Evolutionary conservation across 768 basidiomycete species (phyloP).

Genomic region (Serendipita indica): DNA sequence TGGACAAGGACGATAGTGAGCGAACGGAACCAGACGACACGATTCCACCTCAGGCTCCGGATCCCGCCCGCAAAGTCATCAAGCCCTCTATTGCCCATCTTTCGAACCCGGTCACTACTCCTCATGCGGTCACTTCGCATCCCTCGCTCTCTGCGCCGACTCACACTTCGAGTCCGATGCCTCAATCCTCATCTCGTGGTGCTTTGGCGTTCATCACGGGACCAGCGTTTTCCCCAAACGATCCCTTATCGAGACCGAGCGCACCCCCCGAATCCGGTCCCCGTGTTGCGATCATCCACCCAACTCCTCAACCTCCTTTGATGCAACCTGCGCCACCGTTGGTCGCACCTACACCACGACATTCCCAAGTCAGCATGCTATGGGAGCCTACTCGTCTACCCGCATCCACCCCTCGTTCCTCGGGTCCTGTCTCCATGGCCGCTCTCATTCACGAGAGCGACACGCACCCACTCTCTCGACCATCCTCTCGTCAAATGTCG

Average conservation of each 20-base stretch:
- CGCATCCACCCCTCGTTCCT: neutral
- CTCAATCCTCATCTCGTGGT: neutral
- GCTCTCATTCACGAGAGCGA: neutral
- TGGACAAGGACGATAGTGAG: neutral
- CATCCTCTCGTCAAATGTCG: neutral
- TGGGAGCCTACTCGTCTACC: neutral
- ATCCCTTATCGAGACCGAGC: too few relatives aligned
- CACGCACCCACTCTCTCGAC: neutral
- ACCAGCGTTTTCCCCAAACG: neutral
- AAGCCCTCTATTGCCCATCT: neutral
- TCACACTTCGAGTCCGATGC: neutral
- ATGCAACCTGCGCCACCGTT: neutral
- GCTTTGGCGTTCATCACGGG: neutral
- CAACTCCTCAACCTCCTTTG: neutral
- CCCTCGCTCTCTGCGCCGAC: neutral
- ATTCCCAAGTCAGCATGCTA: neutral
- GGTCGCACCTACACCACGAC: neutral
- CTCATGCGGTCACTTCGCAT: neutral
- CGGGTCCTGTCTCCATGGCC: neutral
- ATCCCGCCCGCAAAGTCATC: neutral
- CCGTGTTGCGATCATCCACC: neutral
- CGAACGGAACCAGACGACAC: neutral
- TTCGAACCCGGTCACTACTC: neutral
- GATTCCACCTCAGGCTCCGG: neutral
- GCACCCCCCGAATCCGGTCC: too few relatives aligned